Base-by-base conservation (phyloP, 2,329 filamentous ascomycete species). In the Diaporthe australafricana region DNA sequence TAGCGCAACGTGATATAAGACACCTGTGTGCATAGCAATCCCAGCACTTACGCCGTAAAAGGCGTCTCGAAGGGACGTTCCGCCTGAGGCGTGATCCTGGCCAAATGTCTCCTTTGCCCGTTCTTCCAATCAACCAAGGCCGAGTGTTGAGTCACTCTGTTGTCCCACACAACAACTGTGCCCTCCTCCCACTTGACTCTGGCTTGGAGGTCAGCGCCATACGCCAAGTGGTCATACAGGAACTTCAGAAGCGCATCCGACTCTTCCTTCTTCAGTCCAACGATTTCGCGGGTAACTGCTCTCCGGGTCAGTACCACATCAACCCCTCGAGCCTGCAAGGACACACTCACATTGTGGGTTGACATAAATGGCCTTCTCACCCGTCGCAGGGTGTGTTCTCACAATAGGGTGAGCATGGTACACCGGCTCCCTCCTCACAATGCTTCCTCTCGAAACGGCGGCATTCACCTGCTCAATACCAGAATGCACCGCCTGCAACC, bases 131-230 rank as follows among this genome's bases (percentile, higher is more conserved):
- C 94, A 4, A 96, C 85, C 48, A 96, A 84, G 2, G 94, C 94
- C 8, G 92, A 92, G 81, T 97, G 94, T 76, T 90, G 88, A 12
- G 93, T 95, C 0, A 95, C 89, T 40, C 94, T 87, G 83, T 96
- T 96, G 80, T 96, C 94, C 94, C 94, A 97, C 0, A 96, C 90
- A 2, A 96, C 93, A 1, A 97, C 94, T 0, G 93, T 96, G n/a
- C 90, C 88, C 53, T 90, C 86, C 76, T 90, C 90, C 94, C 94
- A 97, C 80, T 92, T 93, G 63, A 97, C 87, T 30, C 93, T 88
- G 6, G 87, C 87, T 76, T 95, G 93, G 80, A 94, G 89, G 78
- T 95, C 93, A 63, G 91, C 89, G 25, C 91, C 91, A 50, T 89
- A 87, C 0, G 91, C 91, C 67, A 94, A 90, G 77, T 95, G 93